These are phyloP conservation scores for Diaporthe sp. DNA, from an alignment of 2,329 filamentous ascomycete species.

Conservation along the genomic window DNA sequence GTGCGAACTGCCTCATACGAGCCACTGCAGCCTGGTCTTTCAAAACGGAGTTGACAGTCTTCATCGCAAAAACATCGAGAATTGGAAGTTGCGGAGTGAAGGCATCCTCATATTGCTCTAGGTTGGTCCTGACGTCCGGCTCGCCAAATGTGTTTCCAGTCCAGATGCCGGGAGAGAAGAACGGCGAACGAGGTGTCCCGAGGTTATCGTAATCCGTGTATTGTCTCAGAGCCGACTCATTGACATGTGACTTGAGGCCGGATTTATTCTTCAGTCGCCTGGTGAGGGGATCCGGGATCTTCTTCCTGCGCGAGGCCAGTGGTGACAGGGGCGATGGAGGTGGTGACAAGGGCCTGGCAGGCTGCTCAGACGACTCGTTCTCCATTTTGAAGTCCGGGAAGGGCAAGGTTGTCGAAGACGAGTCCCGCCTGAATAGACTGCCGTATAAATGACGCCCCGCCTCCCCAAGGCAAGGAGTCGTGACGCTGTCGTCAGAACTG, in stretches of 20 bases:
- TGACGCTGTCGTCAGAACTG: conserved; percentile 15
- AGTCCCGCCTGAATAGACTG: not conserved
- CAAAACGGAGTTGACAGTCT: conserved; percentile 30
- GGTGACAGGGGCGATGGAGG: conserved; percentile 20
- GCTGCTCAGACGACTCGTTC: not conserved
- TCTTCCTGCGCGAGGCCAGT: conserved; percentile 21
- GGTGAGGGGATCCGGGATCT: conserved; percentile 14
- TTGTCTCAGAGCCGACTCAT: conserved; percentile 25
- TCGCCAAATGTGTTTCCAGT: conserved; percentile 26
- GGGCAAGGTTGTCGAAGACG: not conserved
- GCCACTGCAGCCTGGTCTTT: conserved; percentile 18
- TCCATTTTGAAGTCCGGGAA: conserved; percentile 26
- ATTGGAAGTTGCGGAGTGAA: conserved; percentile 15
- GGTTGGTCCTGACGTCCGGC: conserved; percentile 26
- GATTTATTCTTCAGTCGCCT: conserved; percentile 11
- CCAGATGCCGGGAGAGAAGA: conserved; percentile 17
- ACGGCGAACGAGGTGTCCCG: conserved; percentile 25
- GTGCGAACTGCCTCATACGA: conserved; percentile 33
- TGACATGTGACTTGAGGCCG: conserved; percentile 24
- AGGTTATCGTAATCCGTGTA: conserved; percentile 36
- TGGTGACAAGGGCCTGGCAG: conserved; percentile 3
- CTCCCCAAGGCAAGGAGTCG: conserved; percentile 16
- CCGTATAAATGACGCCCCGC: conserved; percentile 3
- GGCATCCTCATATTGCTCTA: conserved; percentile 30
- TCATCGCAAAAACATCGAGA: conserved; percentile 34